Evolutionary conservation across 352 stramenopile genomes (phyloP), one percentile per base, ranked within the genome.

Genomic region (Phytophthora niederhauseri): DNA sequence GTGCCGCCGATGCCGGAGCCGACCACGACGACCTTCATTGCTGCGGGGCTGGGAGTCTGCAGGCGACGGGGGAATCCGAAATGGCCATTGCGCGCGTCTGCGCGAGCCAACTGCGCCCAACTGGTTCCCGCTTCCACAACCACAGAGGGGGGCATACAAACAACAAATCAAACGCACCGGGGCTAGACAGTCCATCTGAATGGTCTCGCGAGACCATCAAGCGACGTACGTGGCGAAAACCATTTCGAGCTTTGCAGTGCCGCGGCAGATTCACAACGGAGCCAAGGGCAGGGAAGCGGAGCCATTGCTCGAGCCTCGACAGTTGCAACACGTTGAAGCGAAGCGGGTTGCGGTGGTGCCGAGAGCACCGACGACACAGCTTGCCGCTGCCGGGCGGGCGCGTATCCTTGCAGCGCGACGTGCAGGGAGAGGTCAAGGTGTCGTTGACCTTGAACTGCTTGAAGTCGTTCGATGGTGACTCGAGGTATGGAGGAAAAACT

Each of bases 1-100:
- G 70, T 94, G 68, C 88, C 88, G 67, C 88, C 86, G 49, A 96
- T 96, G 53, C 88, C 88, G 19, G 84, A 89, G 61, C 88, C 88
- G 31, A 96, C 88, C 28, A 96, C 88, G 59, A 94, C 78, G 67
- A 96, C 76, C 73, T 94, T 96, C 88, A 96, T 96, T 8, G 20
- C 50, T 53, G 24, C 46, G 50, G 17, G 36, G 30, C 30, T 36
- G 22, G 38, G 15, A 30, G 26, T 48, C 19, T 41, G 36, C 30
- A 43, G 54, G 28, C 9, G 48, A 12, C 36, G 56, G 45, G 20
- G 14, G 36, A 63, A 69, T 61, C 43, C 56, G 50, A 69, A 73
- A 57, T 75, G 68, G 36, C 49, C 49, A 70, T 72, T 54, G 50
- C 58, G 58, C 52, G 20, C 67, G 53, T 66, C 60, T 43, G 36